Evolutionary conservation across 2,329 filamentous ascomycete genomes (phyloP), one percentile per base, ranked within the genome.

Genomic region (Rosellinia necatrix): DNA sequence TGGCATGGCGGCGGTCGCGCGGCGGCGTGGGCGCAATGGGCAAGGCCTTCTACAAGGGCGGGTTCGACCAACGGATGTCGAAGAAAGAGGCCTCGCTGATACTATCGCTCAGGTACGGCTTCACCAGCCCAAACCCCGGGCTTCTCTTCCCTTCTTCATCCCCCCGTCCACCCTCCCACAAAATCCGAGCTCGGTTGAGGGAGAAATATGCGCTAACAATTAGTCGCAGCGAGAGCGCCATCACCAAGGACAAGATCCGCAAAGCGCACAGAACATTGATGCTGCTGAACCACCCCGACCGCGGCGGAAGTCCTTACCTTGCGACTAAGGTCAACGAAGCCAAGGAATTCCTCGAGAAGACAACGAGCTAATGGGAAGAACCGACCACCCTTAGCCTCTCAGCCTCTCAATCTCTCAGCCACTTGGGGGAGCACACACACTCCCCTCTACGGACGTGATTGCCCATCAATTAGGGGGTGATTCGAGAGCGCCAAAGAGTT

Each of bases 261-360:
- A 97, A 97, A 78, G 91, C 92, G 66, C 94, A 99, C 76, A 88
- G 94, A 62, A 91, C 88, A 51, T 85, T 97, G 64, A 99, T 99
- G 93, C 85, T 99, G 53, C 81, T 96, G 64, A 99, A 99, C 81
- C 94, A 99, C 75, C 94, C 94, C 62, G 94, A 99, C 81, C 89
- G 94, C 71, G 94, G 94, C 64, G 94, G 94, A 34, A 97, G 92
- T 71, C 94, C 94, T 6, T 99, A 97, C 72, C 78, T 99, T 40
- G 94, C 94, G 12, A 97, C 92, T 50, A 99, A 99, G 76, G 89
- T 99, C 72, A 99, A 99, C 76, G 94, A 99, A 75, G 94, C 94
- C 34, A 99, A 99, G 76, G 93, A 97, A 73, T 85, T 97, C 61
- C 73, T 99, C 64, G 94, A 99, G 72, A 97, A 96, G 75, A 79